Evolutionary conservation across 2,329 filamentous ascomycete genomes (phyloP), one percentile per base, ranked within the genome.

Genomic region (Pseudogymnoascus sp.): DNA sequence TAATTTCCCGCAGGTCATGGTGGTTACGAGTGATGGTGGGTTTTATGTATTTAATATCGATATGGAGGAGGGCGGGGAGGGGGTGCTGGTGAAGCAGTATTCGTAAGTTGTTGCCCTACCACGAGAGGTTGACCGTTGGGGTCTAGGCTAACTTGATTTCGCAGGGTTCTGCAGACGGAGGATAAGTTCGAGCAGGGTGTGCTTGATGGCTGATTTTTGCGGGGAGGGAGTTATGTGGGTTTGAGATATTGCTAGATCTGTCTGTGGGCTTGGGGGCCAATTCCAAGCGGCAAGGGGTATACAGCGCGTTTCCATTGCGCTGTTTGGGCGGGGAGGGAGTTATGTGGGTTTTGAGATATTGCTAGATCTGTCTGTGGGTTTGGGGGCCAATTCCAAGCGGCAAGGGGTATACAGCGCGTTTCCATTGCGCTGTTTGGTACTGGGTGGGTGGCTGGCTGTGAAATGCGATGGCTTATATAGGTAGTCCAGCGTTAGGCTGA

Each of bases 31-130:
- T 69, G 94, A 99, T 73, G 94, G 94, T 8, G 88, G 88, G 23
- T 97, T 97, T 72, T 96, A 94, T 69, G 89, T 97, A 31, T 99
- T 93, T 76, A 93, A 91, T 67, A 92, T 99, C 62, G 92, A 99
- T 73, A 84, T 99, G 79, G 92, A 96, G 69, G 90, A 90, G 65
- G 94, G 94, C 16, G 94, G 94, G 23, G 94, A 99, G 76, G 94
- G 94, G 0, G 90, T 89, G 59, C 76, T 99, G 68, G 87, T 92
- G 61, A 95, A 95, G 74, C 91, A 96, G 72, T 96, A 92, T 74
- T 95, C 91, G 91, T 96, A 79, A 81, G 92, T 82, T 19, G 19
- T 19, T 19, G 19, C 19, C 19, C 19, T 19, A 19, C 2, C 1
- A 19, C 19, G 19, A 19, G 19, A 19, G 19, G 19, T 19, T 19